Evolutionary conservation across 139 green algal genomes (phyloP).

Genomic region (Chlamydomonas sp.): DNA sequence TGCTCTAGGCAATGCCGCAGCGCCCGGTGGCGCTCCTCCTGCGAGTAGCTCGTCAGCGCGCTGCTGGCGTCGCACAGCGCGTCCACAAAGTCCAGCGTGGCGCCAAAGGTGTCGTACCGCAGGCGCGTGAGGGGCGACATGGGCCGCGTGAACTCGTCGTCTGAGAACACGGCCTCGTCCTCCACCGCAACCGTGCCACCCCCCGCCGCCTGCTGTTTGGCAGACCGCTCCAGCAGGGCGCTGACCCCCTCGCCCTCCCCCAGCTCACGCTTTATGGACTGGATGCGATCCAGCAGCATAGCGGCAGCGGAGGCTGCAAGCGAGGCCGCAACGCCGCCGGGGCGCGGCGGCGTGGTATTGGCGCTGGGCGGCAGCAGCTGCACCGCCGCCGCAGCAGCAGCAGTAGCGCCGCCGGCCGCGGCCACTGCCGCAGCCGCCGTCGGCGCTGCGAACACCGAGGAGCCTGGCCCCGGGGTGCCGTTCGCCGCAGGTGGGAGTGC

Average conservation of each 20-base stretch:
- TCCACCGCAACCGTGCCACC: slow-evolving; percentile 7
- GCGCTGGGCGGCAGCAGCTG: neutral
- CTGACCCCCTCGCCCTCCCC: slow-evolving; percentile 76
- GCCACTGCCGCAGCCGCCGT: too few species aligned
- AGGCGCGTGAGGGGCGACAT: slow-evolving; percentile 67
- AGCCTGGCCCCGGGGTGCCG: too few species aligned
- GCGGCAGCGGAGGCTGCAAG: neutral
- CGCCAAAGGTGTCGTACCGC: slow-evolving; percentile 86
- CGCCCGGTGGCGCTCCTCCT: slow-evolving; percentile 55
- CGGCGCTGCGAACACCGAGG: too few species aligned
- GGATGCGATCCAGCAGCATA: slow-evolving; percentile 8
- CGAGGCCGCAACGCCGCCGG: neutral
- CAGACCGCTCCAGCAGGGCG: slow-evolving; percentile 51
- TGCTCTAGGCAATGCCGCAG: slow-evolving; percentile 54
- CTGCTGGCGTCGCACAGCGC: slow-evolving; percentile 90
- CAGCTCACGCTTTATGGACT: slow-evolving; percentile 55
- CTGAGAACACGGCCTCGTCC: slow-evolving; percentile 21
- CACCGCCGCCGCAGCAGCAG: neutral
- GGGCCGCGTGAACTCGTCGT: slow-evolving; percentile 53
- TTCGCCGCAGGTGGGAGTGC: too few species aligned
- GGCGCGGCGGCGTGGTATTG: neutral
- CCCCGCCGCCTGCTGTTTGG: neutral
- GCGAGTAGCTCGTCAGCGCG: slow-evolving; percentile 77
- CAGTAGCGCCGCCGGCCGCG: too few species aligned
- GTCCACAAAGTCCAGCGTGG: slow-evolving; percentile 97